A percentile compares a stretch with the other conserved stretches of the same genome.
These are phyloP conservation scores for Penstemon eatonii DNA, from an alignment of 257 asterid species.

Conservation along the genomic window DNA sequence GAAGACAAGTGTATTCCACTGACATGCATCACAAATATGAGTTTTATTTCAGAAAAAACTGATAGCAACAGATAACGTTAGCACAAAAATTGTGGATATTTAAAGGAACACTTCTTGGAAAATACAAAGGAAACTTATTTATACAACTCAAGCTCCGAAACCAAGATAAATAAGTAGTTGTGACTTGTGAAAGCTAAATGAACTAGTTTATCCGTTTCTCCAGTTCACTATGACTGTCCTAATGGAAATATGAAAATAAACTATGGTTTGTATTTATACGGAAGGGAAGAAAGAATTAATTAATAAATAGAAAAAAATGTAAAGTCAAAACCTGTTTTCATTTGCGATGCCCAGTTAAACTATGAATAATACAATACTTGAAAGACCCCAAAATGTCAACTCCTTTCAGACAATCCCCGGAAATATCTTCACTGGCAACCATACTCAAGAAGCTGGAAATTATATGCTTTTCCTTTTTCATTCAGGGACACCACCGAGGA, in stretches of 20 bases:
- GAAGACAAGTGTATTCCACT: neutral
- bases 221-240: conserved; percentile 7
- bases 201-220: neutral
- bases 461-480: neutral
- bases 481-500: neutral
- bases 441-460: conserved; percentile 11
- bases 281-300: neutral
- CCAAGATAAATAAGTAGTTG: neutral
- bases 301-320: conserved; percentile 1
- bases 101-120: conserved; percentile 19
- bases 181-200: too few relatives aligned
- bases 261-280: neutral
- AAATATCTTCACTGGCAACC: conserved; percentile 7
- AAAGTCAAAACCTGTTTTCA: conserved; percentile 3
- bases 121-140: neutral
- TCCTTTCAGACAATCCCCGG: neutral
- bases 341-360: conserved; percentile 5
- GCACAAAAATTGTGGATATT: conserved; percentile 14
- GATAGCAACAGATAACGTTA: conserved; percentile 4
- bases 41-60: neutral
- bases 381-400: conserved; percentile 7
- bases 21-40: neutral
- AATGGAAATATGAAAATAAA: conserved; percentile 6
- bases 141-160: conserved; percentile 6
- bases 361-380: neutral